A percentile compares a stretch with the other conserved stretches of the same genome.
These are phyloP conservation scores for Turnera subulata DNA, from an alignment of 345 rosid genomes.

Conservation along the genomic window DNA sequence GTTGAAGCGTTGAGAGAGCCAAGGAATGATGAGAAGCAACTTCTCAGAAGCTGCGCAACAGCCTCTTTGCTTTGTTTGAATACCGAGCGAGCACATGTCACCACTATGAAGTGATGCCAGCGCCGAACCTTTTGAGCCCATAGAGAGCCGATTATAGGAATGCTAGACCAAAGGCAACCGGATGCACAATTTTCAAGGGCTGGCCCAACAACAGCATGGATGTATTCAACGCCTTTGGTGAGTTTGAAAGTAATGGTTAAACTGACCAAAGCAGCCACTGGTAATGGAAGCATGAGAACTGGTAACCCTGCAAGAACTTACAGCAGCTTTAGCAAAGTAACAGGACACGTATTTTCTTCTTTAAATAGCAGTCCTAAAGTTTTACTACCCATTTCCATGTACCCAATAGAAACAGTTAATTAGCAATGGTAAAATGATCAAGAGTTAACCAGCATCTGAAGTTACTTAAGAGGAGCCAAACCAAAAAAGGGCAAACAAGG, in stretches of 20 bases:
- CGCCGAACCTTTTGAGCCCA: constrained; percentile 68
- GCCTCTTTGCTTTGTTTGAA: constrained; percentile 52
- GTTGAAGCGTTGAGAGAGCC: constrained; percentile 29
- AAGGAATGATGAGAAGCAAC: constrained; percentile 59
- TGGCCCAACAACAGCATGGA: constrained; percentile 59
- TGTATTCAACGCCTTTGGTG: constrained; percentile 39
- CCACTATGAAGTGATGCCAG: constrained; percentile 59
- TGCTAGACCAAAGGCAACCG: constrained; percentile 49
- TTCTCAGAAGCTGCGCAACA: constrained; percentile 45
- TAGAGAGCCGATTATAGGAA: constrained; percentile 49
- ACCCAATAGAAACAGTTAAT: background rate
- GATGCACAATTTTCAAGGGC: constrained; percentile 57
- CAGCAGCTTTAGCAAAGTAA: background rate
- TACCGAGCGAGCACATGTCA: constrained; percentile 47
- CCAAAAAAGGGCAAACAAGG: background rate
- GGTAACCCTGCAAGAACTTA: constrained; percentile 28
- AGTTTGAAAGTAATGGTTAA: constrained; percentile 70
- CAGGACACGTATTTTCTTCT: background rate
- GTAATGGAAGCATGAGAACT: constrained; percentile 50
- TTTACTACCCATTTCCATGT: background rate
- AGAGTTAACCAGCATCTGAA: background rate
- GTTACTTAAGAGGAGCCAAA: background rate
- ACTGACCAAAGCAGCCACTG: constrained; percentile 68
- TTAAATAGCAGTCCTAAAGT: too few species aligned
- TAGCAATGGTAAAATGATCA: too few species aligned